A percentile compares a stretch with the other conserved stretches of the same genome.
phyloP scores from a whole-genome alignment of 1,284 basidiomycete species.

The Pterulicium gracile region DNA sequence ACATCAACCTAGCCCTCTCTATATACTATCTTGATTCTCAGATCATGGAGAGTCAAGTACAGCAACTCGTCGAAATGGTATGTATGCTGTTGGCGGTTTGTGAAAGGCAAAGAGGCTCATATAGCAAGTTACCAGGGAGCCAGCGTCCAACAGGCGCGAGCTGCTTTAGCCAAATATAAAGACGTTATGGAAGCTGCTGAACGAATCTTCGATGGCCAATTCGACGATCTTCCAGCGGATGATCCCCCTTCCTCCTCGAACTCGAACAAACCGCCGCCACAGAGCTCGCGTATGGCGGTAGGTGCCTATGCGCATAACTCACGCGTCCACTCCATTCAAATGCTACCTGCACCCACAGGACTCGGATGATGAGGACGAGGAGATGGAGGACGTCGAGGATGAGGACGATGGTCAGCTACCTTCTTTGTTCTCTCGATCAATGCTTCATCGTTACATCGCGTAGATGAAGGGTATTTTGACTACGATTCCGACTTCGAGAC shows the following conservation, averaged over 20 bases:
- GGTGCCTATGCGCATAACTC: conserved; percentile 4
- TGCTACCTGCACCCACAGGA: conserved; percentile 12
- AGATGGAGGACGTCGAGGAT: conserved; percentile 36
- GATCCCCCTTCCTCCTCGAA: conserved; percentile 18
- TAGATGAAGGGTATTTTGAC: conserved; percentile 52
- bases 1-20: background rate
- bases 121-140: conserved; percentile 68
- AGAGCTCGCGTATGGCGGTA: conserved; percentile 19
- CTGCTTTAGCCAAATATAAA: conserved; percentile 65
- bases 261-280: conserved; percentile 15
- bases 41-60: background rate
- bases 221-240: conserved; percentile 59
- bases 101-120: too few relatives aligned
- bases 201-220: conserved; percentile 72
- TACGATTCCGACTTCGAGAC: conserved; percentile 69
- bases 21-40: background rate
- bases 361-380: conserved; percentile 17
- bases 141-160: conserved; percentile 62
- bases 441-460: conserved; percentile 8
- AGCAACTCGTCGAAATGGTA: conserved; percentile 2
- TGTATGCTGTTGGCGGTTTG: background rate
- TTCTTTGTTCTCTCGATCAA: conserved; percentile 4
- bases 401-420: conserved; percentile 39
- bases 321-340: background rate
- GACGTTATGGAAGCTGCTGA: conserved; percentile 90